Evolutionary conservation across 106 monocot species (phyloP).

Genomic region (Dioscorea zingiberensis): DNA sequence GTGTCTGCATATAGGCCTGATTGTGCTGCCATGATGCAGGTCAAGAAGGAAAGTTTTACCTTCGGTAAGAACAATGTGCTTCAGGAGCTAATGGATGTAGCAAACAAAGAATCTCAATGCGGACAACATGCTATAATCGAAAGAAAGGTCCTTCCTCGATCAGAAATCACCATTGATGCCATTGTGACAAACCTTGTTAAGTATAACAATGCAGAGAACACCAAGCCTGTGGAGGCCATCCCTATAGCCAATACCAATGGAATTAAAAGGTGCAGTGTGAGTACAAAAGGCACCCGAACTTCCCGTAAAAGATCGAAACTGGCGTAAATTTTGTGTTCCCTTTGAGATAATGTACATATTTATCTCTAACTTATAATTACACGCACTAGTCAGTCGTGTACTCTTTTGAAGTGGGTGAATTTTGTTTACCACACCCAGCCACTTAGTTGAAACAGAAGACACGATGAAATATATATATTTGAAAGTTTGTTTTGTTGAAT

Average conservation of each 20-base stretch:
- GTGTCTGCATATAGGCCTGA: no score
- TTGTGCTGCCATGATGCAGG: constrained; percentile 26
- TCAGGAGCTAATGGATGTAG: constrained; percentile 38
- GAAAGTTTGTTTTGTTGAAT: no score
- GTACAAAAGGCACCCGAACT: not conserved
- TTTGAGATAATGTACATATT: not conserved
- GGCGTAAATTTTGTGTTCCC: not conserved
- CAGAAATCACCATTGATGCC: constrained; percentile 33
- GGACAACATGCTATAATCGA: constrained; percentile 65
- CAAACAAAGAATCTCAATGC: constrained; percentile 34
- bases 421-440: not conserved
- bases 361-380: not conserved
- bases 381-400: not conserved
- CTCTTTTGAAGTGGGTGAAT: no score
- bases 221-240: not conserved
- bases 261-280: constrained; percentile 6
- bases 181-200: constrained; percentile 53
- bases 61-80: constrained; percentile 48
- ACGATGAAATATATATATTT: no score
- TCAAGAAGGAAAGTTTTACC: constrained; percentile 28
- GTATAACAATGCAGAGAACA: constrained; percentile 7
- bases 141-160: constrained; percentile 30
- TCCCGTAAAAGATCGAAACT: constrained; percentile 24
- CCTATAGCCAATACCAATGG: not conserved
- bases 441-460: not conserved